Evolutionary conservation across 169 alveolate species (phyloP), one percentile per base, ranked within the genome.

Genomic region (Plasmodium adleri): DNA sequence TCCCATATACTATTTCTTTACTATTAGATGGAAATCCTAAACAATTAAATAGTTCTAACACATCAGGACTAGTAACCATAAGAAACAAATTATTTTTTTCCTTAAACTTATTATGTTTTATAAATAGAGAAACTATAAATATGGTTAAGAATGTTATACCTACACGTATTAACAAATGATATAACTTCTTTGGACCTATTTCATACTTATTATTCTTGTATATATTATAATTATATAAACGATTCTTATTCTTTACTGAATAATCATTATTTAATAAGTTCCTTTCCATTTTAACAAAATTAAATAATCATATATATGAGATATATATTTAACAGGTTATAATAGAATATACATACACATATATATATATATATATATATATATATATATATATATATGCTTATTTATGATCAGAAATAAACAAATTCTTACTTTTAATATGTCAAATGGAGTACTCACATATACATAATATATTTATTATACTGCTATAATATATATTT

Each of bases 21-120:
- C 92, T 86, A 56, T 86, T 86, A 12, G 20, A 26, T 62, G 92
- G 92, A 50, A 86, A 86, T 5, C 92, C 92, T 49, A 71, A 71
- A 13, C 78, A 43, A 22, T 58, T 62, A 50, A 86, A 66, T 22
- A 86, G 56, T 49, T 59, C 70, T 12, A 4, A 26, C 12, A 66
- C 32, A 39, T 73, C 85, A 3, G 59, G 24, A 74, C 63, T 54
- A 60, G 72, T 72, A 24, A n/a, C 3, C 72, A 72, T 85, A 17
- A 28, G 47, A 13, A 58, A 7, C 2, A 50, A 26, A 15, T 64
- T 68, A 39, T 8, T 28, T 5, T 56, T 56, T 28, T 56, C 63
- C 22, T 56, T 68, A 28, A 56, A 68, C 39, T 54, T 86, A 56
- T 86, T 86, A 73, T 39, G 60, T 72, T 72, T 86, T 56, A 70